phyloP scores from a whole-genome alignment of 1,139 yeast genomes.

The Yamadazyma spencermartinsiae region DNA sequence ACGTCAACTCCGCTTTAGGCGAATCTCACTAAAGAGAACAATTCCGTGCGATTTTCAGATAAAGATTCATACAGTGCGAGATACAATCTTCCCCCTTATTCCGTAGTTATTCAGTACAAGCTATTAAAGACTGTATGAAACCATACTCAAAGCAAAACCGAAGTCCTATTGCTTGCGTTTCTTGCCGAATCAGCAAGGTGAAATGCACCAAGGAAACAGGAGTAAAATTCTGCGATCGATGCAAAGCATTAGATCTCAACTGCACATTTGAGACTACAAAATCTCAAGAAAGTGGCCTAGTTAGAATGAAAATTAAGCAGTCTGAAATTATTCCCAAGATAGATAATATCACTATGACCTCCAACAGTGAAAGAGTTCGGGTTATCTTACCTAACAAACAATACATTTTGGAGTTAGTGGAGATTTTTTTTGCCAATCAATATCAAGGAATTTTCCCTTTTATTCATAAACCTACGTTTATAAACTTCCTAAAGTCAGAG shows the following conservation, averaged over 20 bases:
- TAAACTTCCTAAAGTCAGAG: slow-evolving; percentile 25
- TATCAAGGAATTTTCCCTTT: slow-evolving; percentile 36
- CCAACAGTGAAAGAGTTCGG: background rate
- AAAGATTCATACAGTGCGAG: background rate
- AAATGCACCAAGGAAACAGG: slow-evolving; percentile 21
- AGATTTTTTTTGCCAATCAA: slow-evolving; percentile 33
- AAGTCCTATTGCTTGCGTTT: slow-evolving; percentile 25
- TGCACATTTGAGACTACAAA: slow-evolving; percentile 25
- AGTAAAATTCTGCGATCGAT: slow-evolving; percentile 21
- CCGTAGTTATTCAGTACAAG: background rate
- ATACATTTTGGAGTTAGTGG: slow-evolving; percentile 25
- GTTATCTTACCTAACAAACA: slow-evolving; percentile 27
- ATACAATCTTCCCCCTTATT: background rate
- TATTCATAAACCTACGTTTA: slow-evolving; percentile 32
- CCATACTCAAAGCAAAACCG: slow-evolving; percentile 15
- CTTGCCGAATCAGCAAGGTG: slow-evolving; percentile 25
- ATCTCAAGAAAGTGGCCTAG: slow-evolving; percentile 20
- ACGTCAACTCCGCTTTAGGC: background rate
- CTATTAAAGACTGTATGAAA: slow-evolving; percentile 2
- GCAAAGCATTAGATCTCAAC: slow-evolving; percentile 19
- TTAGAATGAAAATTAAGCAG: slow-evolving; percentile 2
- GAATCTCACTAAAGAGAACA: background rate
- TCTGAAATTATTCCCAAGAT: background rate
- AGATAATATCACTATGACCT: background rate
- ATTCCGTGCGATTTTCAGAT: background rate